Evolutionary conservation across 1,139 yeast species (phyloP).

Genomic region (Scheffersomyces segobiensis): DNA sequence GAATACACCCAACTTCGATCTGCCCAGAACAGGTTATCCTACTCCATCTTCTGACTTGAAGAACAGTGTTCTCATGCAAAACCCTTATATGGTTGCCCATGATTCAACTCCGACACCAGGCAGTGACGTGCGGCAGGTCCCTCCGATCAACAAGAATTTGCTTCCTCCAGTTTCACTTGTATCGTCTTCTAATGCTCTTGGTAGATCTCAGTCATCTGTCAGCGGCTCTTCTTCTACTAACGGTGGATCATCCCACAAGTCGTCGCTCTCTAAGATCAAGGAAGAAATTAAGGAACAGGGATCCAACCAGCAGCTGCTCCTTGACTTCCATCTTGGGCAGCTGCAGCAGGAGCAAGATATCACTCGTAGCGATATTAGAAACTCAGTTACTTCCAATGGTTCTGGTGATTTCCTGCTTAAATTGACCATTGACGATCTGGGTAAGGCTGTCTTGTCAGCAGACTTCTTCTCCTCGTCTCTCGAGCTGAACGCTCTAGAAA

Average conservation of each 20-base stretch:
- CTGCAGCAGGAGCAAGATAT: constrained; percentile 3
- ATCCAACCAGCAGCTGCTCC: not conserved
- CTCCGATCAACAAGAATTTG: constrained; percentile 17
- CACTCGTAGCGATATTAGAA: not conserved
- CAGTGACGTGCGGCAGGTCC: constrained; percentile 2
- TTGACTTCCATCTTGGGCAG: not conserved
- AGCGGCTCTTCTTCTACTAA: not conserved
- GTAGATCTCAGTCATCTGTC: not conserved
- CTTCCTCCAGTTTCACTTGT: constrained; percentile 34
- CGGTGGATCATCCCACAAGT: not conserved
- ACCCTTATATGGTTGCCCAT: not conserved
- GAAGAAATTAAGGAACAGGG: constrained; percentile 1
- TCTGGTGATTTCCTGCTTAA: constrained; percentile 32
- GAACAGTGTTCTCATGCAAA: not conserved
- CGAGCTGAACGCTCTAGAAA: constrained; percentile 1
- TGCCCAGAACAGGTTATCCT: constrained; percentile 3
- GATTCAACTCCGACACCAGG: not conserved
- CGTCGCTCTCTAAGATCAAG: not conserved
- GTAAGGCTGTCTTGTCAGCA: constrained; percentile 44
- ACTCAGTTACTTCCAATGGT: not conserved
- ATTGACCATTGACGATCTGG: constrained; percentile 45
- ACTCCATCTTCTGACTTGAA: constrained; percentile 7
- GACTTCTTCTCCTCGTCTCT: constrained; percentile 16
- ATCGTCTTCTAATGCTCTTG: not conserved
- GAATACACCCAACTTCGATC: constrained; percentile 11